Evolutionary conservation across 495 filamentous ascomycete species (phyloP).

Genomic region (Penicillium canariense): DNA sequence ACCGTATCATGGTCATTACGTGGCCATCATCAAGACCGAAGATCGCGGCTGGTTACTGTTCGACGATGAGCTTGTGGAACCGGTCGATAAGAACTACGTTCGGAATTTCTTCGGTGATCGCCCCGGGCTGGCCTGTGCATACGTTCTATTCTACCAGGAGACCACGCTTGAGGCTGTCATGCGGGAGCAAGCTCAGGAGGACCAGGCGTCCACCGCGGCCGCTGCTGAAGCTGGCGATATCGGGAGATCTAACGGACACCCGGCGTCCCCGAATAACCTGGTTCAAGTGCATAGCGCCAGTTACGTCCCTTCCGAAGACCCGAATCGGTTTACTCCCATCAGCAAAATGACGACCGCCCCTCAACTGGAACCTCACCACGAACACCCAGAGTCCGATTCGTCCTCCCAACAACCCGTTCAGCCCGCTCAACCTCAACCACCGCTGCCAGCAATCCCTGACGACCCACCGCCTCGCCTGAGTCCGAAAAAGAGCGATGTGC

Average conservation of each 20-base stretch:
- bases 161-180: constrained; percentile 87
- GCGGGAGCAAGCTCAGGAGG: constrained; percentile 79
- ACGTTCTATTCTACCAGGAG: constrained; percentile 97
- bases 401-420: constrained; percentile 13
- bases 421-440: constrained; percentile 23
- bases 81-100: constrained; percentile 96
- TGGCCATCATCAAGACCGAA: constrained; percentile 95
- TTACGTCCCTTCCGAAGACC: constrained; percentile 43
- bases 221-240: constrained; percentile 55
- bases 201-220: constrained; percentile 50
- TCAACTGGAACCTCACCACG: constrained; percentile 35
- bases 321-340: constrained; percentile 52
- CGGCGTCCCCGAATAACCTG: constrained; percentile 25
- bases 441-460: constrained; percentile 42
- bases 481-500: constrained; percentile 46
- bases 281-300: constrained; percentile 44
- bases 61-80: constrained; percentile 97
- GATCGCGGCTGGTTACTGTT: constrained; percentile 95
- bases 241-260: constrained; percentile 44
- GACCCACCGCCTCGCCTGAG: constrained; percentile 27
- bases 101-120: constrained; percentile 95
- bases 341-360: constrained; percentile 64
- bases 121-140: constrained; percentile 87
- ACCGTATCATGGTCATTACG: constrained; percentile 96
- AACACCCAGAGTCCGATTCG: constrained; percentile 29